A percentile compares a stretch with the other conserved stretches of the same genome.
phyloP scores from a whole-genome alignment of 352 stramenopile genomes.

The Phytopythium aichiense region DNA sequence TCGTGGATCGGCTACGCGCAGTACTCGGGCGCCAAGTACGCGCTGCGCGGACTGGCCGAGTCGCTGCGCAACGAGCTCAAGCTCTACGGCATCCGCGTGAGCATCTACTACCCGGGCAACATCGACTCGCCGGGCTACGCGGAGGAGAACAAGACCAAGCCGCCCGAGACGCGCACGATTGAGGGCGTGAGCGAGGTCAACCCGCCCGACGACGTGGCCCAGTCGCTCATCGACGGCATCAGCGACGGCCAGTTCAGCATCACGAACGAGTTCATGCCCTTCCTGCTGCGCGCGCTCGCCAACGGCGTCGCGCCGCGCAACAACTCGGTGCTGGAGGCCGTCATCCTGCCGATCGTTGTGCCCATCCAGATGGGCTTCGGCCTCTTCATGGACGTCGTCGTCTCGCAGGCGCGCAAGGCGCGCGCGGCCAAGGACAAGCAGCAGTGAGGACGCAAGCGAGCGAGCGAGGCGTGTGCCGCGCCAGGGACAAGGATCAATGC shows the following conservation, averaged over 20 bases:
- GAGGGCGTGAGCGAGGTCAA: conserved; percentile 50
- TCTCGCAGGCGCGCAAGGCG: conserved; percentile 47
- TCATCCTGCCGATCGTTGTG: conserved; percentile 57
- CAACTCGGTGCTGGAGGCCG: conserved; percentile 70
- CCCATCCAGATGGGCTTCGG: conserved; percentile 71
- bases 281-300: conserved; percentile 60
- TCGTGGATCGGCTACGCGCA: conserved; percentile 82
- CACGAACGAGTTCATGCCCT: conserved; percentile 78
- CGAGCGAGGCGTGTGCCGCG: background rate
- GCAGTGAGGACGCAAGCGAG: conserved; percentile 21
- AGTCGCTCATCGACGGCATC: conserved; percentile 62
- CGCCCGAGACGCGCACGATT: conserved; percentile 67
- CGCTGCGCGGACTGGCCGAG: conserved; percentile 72
- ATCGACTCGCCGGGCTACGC: conserved; percentile 78
- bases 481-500: background rate
- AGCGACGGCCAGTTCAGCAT: conserved; percentile 71
- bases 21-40: conserved; percentile 83
- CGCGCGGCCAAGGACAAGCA: conserved; percentile 59
- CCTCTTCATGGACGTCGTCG: conserved; percentile 80
- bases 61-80: conserved; percentile 75
- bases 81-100: conserved; percentile 64
- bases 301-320: conserved; percentile 71
- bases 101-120: conserved; percentile 79
- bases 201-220: conserved; percentile 56
- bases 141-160: conserved; percentile 76